phyloP scores from a whole-genome alignment of 805 yeast species.

The Sugiyamaella floridensis region DNA sequence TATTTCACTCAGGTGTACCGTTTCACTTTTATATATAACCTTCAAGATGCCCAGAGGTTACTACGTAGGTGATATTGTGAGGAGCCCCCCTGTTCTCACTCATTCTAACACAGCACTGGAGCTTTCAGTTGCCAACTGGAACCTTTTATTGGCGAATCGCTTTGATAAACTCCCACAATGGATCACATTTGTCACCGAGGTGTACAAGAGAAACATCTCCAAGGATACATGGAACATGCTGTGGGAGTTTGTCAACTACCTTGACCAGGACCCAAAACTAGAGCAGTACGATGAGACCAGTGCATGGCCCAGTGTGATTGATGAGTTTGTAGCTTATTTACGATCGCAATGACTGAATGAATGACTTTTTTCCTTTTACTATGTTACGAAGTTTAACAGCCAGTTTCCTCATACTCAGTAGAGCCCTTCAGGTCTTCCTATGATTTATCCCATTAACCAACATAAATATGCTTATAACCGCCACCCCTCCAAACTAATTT shows the following conservation, averaged over 20 bases:
- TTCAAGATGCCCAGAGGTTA: slow-evolving; percentile 53
- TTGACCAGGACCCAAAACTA: slow-evolving; percentile 44
- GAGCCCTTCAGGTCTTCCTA: background rate
- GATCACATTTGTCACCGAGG: slow-evolving; percentile 45
- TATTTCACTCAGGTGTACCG: slow-evolving; percentile 55
- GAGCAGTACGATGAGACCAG: slow-evolving; percentile 65
- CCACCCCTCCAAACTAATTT: too few relatives aligned
- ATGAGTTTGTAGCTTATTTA: slow-evolving; percentile 65
- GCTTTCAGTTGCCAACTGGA: slow-evolving; percentile 73
- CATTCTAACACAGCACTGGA: slow-evolving; percentile 35
- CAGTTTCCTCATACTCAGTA: background rate
- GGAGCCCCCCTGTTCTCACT: background rate
- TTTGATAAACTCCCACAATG: slow-evolving; percentile 37
- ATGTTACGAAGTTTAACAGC: too few relatives aligned
- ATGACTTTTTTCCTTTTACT: background rate
- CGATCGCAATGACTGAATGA: background rate
- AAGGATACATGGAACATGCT: slow-evolving; percentile 86
- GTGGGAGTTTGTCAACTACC: slow-evolving; percentile 50
- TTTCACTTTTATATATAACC: slow-evolving; percentile 60
- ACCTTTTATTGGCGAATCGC: slow-evolving; percentile 47
- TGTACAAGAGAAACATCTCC: slow-evolving; percentile 45
- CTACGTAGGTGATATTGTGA: slow-evolving; percentile 29
- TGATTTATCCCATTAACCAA: background rate
- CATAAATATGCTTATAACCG: too few relatives aligned
- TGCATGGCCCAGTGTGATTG: slow-evolving; percentile 90